A percentile compares a stretch with the other conserved stretches of the same genome.
Conservation (phyloP, 2,329 filamentous ascomycete species). For the Harringtonia aguacate region DNA sequence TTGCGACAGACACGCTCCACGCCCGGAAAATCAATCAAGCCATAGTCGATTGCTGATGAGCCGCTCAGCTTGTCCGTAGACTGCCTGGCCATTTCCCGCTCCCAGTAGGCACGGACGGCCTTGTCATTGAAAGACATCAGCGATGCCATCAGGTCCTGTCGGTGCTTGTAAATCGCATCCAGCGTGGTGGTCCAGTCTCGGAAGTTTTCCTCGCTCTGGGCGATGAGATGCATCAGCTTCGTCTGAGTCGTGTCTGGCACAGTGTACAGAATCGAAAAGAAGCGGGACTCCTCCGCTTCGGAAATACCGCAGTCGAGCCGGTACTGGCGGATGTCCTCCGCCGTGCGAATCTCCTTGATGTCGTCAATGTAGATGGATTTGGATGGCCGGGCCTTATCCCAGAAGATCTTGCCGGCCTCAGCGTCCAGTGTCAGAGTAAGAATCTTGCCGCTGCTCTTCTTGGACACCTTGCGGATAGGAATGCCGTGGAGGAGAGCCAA, state of each 20-base stretch:
- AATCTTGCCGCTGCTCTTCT: conserved; percentile 71
- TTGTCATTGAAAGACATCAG: conserved; percentile 77
- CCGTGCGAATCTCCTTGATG: conserved; percentile 80
- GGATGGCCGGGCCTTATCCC: conserved; percentile 67
- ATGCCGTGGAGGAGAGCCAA: conserved; percentile 69
- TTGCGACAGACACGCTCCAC: conserved; percentile 79
- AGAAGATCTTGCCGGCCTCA: conserved; percentile 75
- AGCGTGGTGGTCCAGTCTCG: conserved; percentile 75
- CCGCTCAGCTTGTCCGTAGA: conserved; percentile 26
- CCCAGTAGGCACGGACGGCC: conserved; percentile 77
- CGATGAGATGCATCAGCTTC: conserved; percentile 82
- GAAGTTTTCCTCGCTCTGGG: conserved; percentile 61
- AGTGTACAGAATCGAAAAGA: conserved; percentile 86
- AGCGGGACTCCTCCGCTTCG: conserved; percentile 56
- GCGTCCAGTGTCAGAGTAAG: conserved; percentile 66
- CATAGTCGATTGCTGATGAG: conserved; percentile 41
- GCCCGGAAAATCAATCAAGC: conserved; percentile 63
- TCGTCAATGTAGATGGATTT: conserved; percentile 94
- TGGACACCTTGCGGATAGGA: conserved; percentile 70
- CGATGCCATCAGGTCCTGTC: conserved; percentile 83
- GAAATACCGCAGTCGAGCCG: conserved; percentile 70
- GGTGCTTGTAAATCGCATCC: conserved; percentile 72
- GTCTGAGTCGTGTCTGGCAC: conserved; percentile 69
- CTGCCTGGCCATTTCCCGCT: conserved; percentile 64
- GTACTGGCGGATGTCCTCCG: conserved; percentile 78